Percentiles rank a stretch among this genome's conserved stretches.
Evolutionary conservation across 2,329 filamentous ascomycete species (phyloP).

Genomic region (Cordyceps tenuipes): DNA sequence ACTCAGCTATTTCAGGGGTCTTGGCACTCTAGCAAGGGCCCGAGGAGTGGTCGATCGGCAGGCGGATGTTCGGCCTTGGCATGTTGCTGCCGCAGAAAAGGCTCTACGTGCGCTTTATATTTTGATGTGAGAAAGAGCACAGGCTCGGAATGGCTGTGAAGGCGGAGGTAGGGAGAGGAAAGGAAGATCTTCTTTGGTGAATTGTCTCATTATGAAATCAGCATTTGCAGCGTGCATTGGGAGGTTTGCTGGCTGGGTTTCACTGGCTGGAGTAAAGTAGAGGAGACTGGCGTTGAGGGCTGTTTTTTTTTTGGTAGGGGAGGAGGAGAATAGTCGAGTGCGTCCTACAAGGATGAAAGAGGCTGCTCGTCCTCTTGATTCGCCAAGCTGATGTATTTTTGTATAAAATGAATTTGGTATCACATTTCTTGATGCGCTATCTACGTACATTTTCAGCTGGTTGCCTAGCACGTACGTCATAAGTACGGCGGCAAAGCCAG

Average conservation of each 20-base stretch:
- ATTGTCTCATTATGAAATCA: neutral
- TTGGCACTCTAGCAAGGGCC: conserved; percentile 61
- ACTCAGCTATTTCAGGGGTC: conserved; percentile 56
- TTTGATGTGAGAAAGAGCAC: conserved; percentile 39
- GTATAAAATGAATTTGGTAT: neutral
- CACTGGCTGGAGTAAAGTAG: neutral
- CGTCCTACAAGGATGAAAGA: neutral
- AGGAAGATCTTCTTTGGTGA: neutral
- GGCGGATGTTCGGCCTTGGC: conserved; percentile 64
- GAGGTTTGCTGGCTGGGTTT: neutral
- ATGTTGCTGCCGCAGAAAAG: conserved; percentile 64
- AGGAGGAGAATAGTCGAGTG: neutral
- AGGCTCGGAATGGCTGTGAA: neutral
- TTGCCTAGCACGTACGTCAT: too few species aligned
- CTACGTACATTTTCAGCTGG: too few species aligned
- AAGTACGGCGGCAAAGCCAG: too few species aligned
- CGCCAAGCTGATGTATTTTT: neutral
- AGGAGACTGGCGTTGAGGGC: neutral
- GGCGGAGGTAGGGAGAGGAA: neutral
- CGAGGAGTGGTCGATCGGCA: conserved; percentile 53
- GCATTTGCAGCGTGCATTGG: neutral
- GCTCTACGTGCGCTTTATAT: conserved; percentile 57
- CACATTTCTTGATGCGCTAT: too few species aligned
- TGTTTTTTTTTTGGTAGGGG: neutral
- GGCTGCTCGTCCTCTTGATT: too few species aligned